phyloP scores from a whole-genome alignment of 192 early-diverging fungal genomes.

The Coemansia sp. region DNA sequence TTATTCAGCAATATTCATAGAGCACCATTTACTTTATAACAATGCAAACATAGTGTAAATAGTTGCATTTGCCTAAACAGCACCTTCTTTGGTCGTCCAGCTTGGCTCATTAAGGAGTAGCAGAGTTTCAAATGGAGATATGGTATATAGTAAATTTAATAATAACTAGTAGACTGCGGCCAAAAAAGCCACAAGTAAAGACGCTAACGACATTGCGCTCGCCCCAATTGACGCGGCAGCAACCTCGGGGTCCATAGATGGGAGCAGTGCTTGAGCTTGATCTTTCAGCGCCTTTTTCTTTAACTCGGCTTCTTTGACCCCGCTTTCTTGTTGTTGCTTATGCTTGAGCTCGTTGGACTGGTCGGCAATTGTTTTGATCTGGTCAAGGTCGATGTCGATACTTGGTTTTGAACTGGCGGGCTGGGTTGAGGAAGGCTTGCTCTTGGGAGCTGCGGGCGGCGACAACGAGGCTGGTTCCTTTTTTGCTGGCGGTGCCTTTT shows the following conservation, averaged over 20 bases:
- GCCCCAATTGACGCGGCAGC: conserved; percentile 10
- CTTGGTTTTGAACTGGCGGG: neutral
- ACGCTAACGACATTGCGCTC: neutral
- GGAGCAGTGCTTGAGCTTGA: conserved; percentile 26
- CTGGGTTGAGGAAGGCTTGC: neutral
- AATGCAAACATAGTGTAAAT: conserved; percentile 10
- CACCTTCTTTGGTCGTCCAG: no score
- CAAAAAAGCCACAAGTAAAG: neutral
- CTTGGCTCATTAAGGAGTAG: no score
- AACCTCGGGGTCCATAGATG: conserved; percentile 45
- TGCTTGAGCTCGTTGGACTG: neutral
- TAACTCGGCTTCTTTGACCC: neutral
- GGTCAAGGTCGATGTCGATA: neutral
- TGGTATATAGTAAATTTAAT: neutral
- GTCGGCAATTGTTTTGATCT: neutral
- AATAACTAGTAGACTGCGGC: neutral
- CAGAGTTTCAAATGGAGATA: no score
- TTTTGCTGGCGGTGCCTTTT: conserved; percentile 1
- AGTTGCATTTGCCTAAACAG: conserved; percentile 15
- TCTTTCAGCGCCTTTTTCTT: conserved; percentile 5
- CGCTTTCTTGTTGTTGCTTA: neutral
- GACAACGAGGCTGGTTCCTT: conserved; percentile 1
- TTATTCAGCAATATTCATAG: no score
- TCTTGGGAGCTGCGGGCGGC: conserved; percentile 4
- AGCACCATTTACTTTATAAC: no score